phyloP scores from a whole-genome alignment of 2,329 filamentous ascomycete species.

The Diplodia intermedia region DNA sequence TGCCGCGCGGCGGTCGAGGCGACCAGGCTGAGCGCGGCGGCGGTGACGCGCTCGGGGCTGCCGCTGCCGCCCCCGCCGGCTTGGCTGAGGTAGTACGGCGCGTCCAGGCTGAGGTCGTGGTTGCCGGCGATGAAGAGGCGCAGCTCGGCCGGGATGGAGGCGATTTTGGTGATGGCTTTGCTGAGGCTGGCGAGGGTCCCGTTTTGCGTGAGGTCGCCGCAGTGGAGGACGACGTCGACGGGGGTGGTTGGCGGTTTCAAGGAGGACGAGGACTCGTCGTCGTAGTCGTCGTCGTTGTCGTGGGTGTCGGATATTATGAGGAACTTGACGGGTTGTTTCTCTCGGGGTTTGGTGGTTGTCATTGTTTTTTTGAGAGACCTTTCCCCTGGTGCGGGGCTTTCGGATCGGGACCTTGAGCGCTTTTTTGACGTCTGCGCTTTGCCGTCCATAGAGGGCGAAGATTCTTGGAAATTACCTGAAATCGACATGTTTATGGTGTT shows the following conservation, averaged over 20 bases:
- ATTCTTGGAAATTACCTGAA: accelerated
- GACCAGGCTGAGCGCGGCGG: constrained; percentile 31
- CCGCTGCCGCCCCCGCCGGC: no score
- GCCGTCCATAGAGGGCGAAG: no score
- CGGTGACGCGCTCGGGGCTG: no score
- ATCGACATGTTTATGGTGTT: neutral
- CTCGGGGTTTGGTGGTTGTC: neutral
- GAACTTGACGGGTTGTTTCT: constrained; percentile 35
- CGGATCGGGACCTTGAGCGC: neutral
- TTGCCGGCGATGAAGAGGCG: constrained; percentile 70
- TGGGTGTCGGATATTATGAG: constrained; percentile 57
- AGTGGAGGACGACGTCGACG: constrained; percentile 63
- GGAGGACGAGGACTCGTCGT: no score
- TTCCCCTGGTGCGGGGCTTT: neutral
- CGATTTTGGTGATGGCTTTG: constrained; percentile 55
- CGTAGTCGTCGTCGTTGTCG: neutral
- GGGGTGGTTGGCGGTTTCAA: constrained; percentile 53
- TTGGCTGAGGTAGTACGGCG: no score
- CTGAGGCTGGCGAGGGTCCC: constrained; percentile 58
- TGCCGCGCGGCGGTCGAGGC: constrained; percentile 37
- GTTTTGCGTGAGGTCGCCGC: constrained; percentile 64
- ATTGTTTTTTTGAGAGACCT: no score
- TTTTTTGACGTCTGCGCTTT: neutral
- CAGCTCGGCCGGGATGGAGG: constrained; percentile 58
- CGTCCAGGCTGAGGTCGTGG: constrained; percentile 71